Percentiles rank a stretch among this genome's conserved stretches.
Evolutionary conservation across 2,329 filamentous ascomycete genomes (phyloP).

Genomic region (Fusarium sp.): DNA sequence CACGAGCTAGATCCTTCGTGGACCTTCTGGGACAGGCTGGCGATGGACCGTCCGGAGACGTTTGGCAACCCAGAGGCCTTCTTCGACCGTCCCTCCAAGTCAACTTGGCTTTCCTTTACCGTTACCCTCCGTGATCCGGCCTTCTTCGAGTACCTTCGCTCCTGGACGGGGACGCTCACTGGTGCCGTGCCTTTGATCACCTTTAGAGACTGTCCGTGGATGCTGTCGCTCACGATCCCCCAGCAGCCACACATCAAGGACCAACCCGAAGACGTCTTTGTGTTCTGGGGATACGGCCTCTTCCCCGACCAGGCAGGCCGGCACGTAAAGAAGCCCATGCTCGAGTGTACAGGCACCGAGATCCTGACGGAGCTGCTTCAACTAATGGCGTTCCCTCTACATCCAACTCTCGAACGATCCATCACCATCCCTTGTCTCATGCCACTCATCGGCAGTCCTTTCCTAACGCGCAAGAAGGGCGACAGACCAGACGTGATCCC

Average conservation of each 20-base stretch:
- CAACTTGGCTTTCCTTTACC: slow-evolving; percentile 45
- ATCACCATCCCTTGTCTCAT: slow-evolving; percentile 42
- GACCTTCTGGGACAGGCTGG: slow-evolving; percentile 43
- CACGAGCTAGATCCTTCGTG: slow-evolving; percentile 41
- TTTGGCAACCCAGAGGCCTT: slow-evolving; percentile 45
- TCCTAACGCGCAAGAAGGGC: slow-evolving; percentile 42
- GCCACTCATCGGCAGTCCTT: slow-evolving; percentile 43
- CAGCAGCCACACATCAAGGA: slow-evolving; percentile 42
- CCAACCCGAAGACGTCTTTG: slow-evolving; percentile 37
- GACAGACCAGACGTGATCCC: slow-evolving; percentile 42
- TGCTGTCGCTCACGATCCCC: slow-evolving; percentile 41
- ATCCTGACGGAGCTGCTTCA: slow-evolving; percentile 42
- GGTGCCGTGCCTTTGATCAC: slow-evolving; percentile 42
- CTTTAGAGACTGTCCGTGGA: slow-evolving; percentile 45
- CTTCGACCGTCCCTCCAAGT: slow-evolving; percentile 45
- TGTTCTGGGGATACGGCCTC: slow-evolving; percentile 45
- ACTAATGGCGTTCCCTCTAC: slow-evolving; percentile 41
- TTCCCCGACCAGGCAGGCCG: slow-evolving; percentile 42
- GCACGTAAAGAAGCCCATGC: slow-evolving; percentile 42
- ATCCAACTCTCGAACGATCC: slow-evolving; percentile 40
- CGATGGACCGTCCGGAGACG: slow-evolving; percentile 31
- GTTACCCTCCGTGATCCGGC: slow-evolving; percentile 36
- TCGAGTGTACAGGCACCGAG: slow-evolving; percentile 42
- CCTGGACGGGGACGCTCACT: slow-evolving; percentile 39
- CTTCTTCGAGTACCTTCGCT: slow-evolving; percentile 39